phyloP scores from a whole-genome alignment of 2,329 filamentous ascomycete genomes.

The Chaetoscypha palmicola region DNA sequence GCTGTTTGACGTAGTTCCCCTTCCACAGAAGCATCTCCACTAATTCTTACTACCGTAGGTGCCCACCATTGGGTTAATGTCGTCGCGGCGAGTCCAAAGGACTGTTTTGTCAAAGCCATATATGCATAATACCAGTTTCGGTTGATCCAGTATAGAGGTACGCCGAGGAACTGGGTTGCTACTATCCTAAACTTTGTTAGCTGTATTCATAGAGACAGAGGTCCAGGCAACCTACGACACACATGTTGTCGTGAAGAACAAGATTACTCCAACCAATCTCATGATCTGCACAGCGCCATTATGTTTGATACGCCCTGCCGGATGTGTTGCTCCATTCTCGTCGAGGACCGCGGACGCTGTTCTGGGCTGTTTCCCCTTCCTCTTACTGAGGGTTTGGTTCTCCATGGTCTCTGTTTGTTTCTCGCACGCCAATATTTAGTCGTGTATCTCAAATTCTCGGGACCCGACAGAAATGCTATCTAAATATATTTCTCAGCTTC shows the following conservation, averaged over 20 bases:
- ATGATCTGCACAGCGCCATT: conserved; percentile 23
- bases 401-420: conserved; percentile 21
- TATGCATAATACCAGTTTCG: conserved; percentile 75
- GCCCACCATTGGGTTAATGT: conserved; percentile 82
- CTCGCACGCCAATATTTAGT: too few species aligned
- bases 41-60: conserved; percentile 75
- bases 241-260: conserved; percentile 27
- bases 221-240: conserved; percentile 23
- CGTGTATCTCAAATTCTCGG: too few species aligned
- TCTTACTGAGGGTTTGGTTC: conserved; percentile 22
- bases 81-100: conserved; percentile 70
- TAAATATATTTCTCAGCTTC: neutral
- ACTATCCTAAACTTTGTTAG: conserved; percentile 46
- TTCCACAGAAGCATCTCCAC: conserved; percentile 72
- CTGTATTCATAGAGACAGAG: neutral
- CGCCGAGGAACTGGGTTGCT: conserved; percentile 67
- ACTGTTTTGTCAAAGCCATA: conserved; percentile 81
- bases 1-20: conserved; percentile 63
- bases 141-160: conserved; percentile 69
- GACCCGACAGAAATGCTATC: too few species aligned
- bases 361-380: conserved; percentile 12
- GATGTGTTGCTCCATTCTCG: conserved; percentile 23
- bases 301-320: conserved; percentile 31
- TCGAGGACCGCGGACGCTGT: neutral
- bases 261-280: conserved; percentile 23